Conservation (phyloP, 2,329 filamentous ascomycete genomes). For the Furcasterigmium furcatum region DNA sequence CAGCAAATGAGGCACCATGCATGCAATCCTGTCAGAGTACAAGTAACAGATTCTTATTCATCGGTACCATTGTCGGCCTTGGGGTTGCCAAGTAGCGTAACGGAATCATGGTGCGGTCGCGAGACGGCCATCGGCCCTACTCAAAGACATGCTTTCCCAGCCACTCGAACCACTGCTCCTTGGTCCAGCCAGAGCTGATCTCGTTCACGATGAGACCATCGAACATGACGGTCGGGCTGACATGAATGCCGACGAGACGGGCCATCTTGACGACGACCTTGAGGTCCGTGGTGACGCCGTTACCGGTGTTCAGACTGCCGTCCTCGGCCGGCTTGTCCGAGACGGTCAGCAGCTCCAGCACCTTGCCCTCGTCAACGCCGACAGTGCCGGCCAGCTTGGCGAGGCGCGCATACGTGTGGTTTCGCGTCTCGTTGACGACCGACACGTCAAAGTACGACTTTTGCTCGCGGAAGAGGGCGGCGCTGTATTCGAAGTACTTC, state of each 20-base stretch:
- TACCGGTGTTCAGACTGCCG: constrained; percentile 73
- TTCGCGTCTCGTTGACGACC: constrained; percentile 80
- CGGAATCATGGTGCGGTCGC: too few species aligned
- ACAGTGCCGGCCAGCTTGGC: constrained; percentile 68
- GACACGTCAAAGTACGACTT: constrained; percentile 79
- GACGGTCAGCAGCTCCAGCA: constrained; percentile 69
- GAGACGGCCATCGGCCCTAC: too few species aligned
- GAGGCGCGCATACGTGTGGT: constrained; percentile 77
- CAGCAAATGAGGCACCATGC: too few species aligned
- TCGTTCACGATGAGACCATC: constrained; percentile 79
- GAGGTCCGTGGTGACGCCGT: constrained; percentile 78
- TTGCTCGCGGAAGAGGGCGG: constrained; percentile 63
- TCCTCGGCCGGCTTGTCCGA: constrained; percentile 63
- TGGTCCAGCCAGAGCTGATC: constrained; percentile 75
- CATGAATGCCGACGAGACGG: constrained; percentile 78
- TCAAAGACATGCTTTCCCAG: constrained; percentile 56
- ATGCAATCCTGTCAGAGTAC: too few species aligned
- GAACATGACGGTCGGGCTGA: constrained; percentile 87
- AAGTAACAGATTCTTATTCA: too few species aligned
- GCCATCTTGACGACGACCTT: constrained; percentile 81
- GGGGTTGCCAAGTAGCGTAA: too few species aligned
- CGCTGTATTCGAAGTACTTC: constrained; percentile 79
- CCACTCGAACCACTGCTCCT: constrained; percentile 84
- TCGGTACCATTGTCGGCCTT: too few species aligned
- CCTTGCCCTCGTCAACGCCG: constrained; percentile 66